A percentile compares a stretch with the other conserved stretches of the same genome.
Conservation (phyloP, 169 alveolate species). For the Plasmodium gallinaceum region DNA sequence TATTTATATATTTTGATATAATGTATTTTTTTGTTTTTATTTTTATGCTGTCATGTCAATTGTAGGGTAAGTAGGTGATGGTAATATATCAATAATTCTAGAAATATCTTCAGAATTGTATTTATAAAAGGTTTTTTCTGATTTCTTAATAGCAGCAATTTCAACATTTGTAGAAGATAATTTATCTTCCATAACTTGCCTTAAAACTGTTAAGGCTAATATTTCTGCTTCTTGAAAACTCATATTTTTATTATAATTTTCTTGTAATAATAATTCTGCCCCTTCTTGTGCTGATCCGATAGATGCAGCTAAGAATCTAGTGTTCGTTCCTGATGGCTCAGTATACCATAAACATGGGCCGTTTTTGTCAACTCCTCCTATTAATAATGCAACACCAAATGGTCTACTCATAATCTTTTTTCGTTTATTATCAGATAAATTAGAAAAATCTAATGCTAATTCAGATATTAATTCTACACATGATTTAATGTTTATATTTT, state of each 20-base stretch:
- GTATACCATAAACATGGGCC: constrained; percentile 97
- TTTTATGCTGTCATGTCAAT: constrained; percentile 51
- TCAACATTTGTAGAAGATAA: constrained; percentile 95
- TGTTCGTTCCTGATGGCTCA: constrained; percentile 98
- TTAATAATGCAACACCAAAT: constrained; percentile 97
- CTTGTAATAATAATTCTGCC: constrained; percentile 96
- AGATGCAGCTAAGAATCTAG: constrained; percentile 97
- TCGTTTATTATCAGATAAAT: constrained; percentile 86
- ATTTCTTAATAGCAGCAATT: constrained; percentile 90
- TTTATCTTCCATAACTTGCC: constrained; percentile 99
- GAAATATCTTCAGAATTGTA: constrained; percentile 75
- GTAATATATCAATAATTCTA: constrained; percentile 65
- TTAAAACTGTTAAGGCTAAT: constrained; percentile 94
- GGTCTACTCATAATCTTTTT: constrained; percentile 96
- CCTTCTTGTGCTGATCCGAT: constrained; percentile 97
- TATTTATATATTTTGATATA: not conserved
- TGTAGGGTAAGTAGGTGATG: constrained; percentile 77
- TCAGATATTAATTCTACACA: constrained; percentile 95
- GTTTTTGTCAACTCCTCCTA: constrained; percentile 96
- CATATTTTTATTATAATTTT: constrained; percentile 94
- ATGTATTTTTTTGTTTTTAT: not conserved
- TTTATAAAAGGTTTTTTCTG: constrained; percentile 81
- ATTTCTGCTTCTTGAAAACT: constrained; percentile 96
- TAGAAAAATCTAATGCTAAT: constrained; percentile 96
- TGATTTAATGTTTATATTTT: constrained; percentile 93